Conservation (phyloP, 2,329 filamentous ascomycete species). For the Diaporthe aspalathi region DNA sequence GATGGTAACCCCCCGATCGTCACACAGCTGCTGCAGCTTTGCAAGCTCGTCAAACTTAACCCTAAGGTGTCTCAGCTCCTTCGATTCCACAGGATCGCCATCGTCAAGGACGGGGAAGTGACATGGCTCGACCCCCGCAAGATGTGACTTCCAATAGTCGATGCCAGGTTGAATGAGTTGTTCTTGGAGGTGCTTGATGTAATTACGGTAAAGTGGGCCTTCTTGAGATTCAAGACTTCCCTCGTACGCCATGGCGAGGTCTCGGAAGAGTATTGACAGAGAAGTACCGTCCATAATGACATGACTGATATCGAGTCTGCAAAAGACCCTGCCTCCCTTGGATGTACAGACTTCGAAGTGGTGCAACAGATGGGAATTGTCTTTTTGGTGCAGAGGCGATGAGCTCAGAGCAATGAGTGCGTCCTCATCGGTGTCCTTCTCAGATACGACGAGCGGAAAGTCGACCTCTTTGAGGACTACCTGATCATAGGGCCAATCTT, state of each 20-base stretch:
- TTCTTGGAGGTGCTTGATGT: slow-evolving; percentile 41
- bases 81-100: slow-evolving; percentile 38
- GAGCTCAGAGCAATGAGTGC: background rate
- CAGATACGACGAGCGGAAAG: slow-evolving; percentile 23
- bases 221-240: background rate
- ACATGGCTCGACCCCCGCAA: slow-evolving; percentile 45
- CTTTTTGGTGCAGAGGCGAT: slow-evolving; percentile 6
- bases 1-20: slow-evolving; percentile 40
- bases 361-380: slow-evolving; percentile 4
- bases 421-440: background rate
- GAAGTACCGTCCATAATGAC: slow-evolving; percentile 51
- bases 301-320: slow-evolving; percentile 51
- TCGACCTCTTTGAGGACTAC: slow-evolving; percentile 44
- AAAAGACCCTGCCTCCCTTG: background rate
- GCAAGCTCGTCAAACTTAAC: background rate
- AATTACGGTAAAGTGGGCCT: slow-evolving; percentile 39
- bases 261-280: slow-evolving; percentile 45
- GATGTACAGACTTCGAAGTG: slow-evolving; percentile 16
- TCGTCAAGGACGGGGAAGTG: slow-evolving; percentile 43
- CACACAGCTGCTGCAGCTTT: background rate
- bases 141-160: slow-evolving; percentile 45
- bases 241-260: slow-evolving; percentile 45
- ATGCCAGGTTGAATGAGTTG: slow-evolving; percentile 41
- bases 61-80: slow-evolving; percentile 1
- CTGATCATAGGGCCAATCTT: slow-evolving; percentile 46